Evolutionary conservation across 345 rosid genomes (phyloP).

Genomic region (Bretschneidera sinensis): DNA sequence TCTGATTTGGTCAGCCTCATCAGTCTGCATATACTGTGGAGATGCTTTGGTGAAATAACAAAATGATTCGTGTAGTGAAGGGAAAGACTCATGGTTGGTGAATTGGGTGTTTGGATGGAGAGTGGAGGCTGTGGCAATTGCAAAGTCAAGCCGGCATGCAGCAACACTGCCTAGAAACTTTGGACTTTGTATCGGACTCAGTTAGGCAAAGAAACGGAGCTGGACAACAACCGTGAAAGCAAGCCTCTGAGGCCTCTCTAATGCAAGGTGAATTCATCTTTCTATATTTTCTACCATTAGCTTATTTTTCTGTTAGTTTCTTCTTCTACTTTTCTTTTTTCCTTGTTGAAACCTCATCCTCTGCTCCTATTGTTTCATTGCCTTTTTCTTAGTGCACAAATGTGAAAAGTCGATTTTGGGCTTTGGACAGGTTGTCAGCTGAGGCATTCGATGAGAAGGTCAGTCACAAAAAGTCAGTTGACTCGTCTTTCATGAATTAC

Average conservation of each 20-base stretch:
- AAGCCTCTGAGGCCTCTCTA: slow-evolving; percentile 40
- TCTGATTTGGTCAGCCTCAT: slow-evolving; percentile 57
- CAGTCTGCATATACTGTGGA: slow-evolving; percentile 50
- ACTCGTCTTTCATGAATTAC: slow-evolving; percentile 10
- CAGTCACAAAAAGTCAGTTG: slow-evolving; percentile 5
- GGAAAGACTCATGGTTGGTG: slow-evolving; percentile 87
- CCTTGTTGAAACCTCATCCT: not conserved
- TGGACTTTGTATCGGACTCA: slow-evolving; percentile 8
- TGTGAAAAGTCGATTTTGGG: slow-evolving; percentile 2
- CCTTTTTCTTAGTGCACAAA: not conserved
- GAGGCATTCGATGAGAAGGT: no score
- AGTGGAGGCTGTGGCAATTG: slow-evolving; percentile 34
- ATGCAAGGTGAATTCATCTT: slow-evolving; percentile 42
- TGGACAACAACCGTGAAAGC: slow-evolving; percentile 53
- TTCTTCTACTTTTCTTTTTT: no score
- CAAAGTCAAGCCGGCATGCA: slow-evolving; percentile 37
- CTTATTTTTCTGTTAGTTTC: no score
- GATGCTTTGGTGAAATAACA: slow-evolving; percentile 40
- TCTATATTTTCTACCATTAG: not conserved
- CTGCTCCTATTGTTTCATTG: no score
- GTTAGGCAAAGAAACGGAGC: slow-evolving; percentile 36
- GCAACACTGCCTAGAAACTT: slow-evolving; percentile 15
- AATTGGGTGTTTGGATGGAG: slow-evolving; percentile 40
- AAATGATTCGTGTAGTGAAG: slow-evolving; percentile 50
- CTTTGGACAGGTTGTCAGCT: no score